Evolutionary conservation across 495 filamentous ascomycete species (phyloP), one percentile per base, ranked within the genome.

Genomic region (Penicillium mononematosum): DNA sequence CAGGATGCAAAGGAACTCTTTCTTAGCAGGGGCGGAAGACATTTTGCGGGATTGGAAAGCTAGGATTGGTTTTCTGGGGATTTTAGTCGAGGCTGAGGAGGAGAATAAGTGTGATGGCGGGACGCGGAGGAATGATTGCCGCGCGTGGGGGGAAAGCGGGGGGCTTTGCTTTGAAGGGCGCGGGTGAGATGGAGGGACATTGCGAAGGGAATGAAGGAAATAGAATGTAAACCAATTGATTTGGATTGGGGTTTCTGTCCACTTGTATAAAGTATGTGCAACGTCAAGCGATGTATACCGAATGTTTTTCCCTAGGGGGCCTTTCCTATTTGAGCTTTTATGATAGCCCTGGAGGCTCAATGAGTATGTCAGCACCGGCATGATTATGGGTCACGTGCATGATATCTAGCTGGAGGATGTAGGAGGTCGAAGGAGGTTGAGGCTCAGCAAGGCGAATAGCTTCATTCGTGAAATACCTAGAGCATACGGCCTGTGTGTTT

Each of bases 1-100:
- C 16, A 93, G 60, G 52, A 96, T 85, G 62, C 91, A 87, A 10
- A 98, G 81, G 85, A 88, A 98, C 72, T 98, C 92, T 54, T 81
- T 76, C 72, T 87, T 86, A 4, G 69, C 68, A 52, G 74, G 66
- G 11, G 63, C 49, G 47, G 72, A 72, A 25, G 75, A 59, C 66
- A 71, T 74, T 12, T 46, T 69, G 66, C 63, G 58, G 22, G 44
- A 19, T 47, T 39, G 53, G 27, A 42, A 12, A 16, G 41, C 4
- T 27, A n/a, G 6, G 11, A 20, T 29, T 22, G 57, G 45, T 36
- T 36, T 55, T 36, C 16, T 27, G 7, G 38, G 22, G 45, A 3
- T 22, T 47, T 11, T 11, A 31, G 46, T 41, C 43, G n/a, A 59
- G 25, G 14, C 12, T 20, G 27, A 43, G 27, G 38, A 11, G 48